These are phyloP conservation scores for Heracleum sosnowskyi DNA, from an alignment of 129 eudicot species.

Conservation along the genomic window DNA sequence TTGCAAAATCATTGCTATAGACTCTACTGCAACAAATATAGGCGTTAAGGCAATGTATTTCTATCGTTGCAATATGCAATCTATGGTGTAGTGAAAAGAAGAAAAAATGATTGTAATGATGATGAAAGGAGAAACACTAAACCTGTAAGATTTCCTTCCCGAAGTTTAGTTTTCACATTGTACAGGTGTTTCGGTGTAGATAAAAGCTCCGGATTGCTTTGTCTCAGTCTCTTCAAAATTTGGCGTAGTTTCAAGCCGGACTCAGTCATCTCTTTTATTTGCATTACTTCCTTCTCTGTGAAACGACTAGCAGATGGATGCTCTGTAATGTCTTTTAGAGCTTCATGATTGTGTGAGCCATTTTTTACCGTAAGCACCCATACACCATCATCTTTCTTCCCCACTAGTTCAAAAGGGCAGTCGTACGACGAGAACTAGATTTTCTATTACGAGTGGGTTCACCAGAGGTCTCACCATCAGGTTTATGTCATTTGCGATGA, in stretches of 20 bases:
- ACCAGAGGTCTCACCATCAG: slow-evolving; percentile 44
- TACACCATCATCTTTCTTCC: slow-evolving; percentile 76
- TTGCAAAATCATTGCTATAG: no score
- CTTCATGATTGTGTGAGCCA: slow-evolving; percentile 85
- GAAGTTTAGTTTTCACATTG: slow-evolving; percentile 71
- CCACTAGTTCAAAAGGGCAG: slow-evolving; percentile 83
- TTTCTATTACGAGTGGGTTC: slow-evolving; percentile 58
- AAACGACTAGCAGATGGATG: slow-evolving; percentile 86
- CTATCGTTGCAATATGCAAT: no score
- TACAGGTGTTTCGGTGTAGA: slow-evolving; percentile 81
- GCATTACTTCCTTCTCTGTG: slow-evolving; percentile 65
- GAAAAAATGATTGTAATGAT: no score
- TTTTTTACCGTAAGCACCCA: slow-evolving; percentile 71
- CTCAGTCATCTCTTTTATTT: slow-evolving; percentile 84
- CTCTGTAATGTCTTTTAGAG: slow-evolving; percentile 70
- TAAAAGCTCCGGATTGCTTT: slow-evolving; percentile 73
- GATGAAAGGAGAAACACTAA: slow-evolving; percentile 1
- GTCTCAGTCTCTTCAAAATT: slow-evolving; percentile 66
- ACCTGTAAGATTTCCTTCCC: slow-evolving; percentile 87
- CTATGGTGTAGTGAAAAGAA: no score
- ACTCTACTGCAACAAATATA: no score
- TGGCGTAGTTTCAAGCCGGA: slow-evolving; percentile 88
- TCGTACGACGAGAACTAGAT: slow-evolving; percentile 67
- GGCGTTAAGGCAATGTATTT: no score
- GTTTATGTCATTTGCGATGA: slow-evolving; percentile 61